These are phyloP conservation scores for Nemania diffusa DNA, from an alignment of 2,329 filamentous ascomycete species.

Conservation along the genomic window DNA sequence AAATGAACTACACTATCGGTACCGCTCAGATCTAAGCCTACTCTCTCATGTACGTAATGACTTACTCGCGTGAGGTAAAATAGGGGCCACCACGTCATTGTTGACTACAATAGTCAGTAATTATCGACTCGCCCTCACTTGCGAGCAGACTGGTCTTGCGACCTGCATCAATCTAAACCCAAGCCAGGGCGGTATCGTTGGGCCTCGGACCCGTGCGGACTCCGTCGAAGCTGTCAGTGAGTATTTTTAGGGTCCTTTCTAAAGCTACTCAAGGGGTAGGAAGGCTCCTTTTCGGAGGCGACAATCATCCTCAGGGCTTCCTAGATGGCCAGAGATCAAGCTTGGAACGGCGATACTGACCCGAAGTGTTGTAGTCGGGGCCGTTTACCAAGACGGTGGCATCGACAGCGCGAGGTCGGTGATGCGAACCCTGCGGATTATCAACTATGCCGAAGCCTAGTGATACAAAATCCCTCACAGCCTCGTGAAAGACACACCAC, in stretches of 20 bases:
- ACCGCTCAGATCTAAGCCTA: background rate
- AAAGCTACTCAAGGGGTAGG: background rate
- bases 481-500: background rate
- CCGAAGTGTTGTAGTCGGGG: conserved; percentile 7
- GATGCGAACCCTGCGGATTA: conserved; percentile 19
- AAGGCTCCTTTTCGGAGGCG: background rate
- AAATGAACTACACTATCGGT: conserved; percentile 15
- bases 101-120: conserved; percentile 13
- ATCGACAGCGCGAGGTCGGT: conserved; percentile 21
- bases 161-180: conserved; percentile 30
- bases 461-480: background rate
- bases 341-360: background rate
- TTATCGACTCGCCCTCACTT: conserved; percentile 5
- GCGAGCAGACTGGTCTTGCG: conserved; percentile 24
- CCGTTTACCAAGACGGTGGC: conserved; percentile 32
- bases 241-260: background rate
- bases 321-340: background rate
- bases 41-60: background rate
- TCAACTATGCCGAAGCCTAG: background rate
- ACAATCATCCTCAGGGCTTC: background rate
- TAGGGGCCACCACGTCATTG: background rate
- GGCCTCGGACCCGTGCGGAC: conserved; percentile 25
- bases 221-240: conserved; percentile 31
- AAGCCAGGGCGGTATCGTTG: background rate
- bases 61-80: conserved; percentile 12